Conservation (phyloP, 257 asterid species). For the Nicotiana sylvestris region DNA sequence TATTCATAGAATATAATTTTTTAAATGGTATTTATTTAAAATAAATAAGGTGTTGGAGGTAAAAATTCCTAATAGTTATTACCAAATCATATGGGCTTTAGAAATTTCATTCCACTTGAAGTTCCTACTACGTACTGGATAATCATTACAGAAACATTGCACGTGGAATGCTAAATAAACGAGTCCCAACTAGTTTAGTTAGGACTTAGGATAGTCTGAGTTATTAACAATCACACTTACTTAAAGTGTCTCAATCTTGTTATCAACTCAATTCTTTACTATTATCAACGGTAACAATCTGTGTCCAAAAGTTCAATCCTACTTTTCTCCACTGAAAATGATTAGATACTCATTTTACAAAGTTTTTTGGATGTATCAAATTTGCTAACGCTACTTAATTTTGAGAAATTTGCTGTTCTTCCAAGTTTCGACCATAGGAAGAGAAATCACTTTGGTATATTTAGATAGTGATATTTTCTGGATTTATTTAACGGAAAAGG, state of each 20-base stretch:
- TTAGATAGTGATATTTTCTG: background rate
- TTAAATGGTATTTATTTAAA: too few relatives aligned
- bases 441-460: background rate
- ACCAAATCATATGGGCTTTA: background rate
- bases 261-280: background rate
- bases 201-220: too few relatives aligned
- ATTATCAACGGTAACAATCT: background rate
- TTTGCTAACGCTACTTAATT: background rate
- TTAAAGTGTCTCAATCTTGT: too few relatives aligned
- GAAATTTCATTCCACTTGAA: background rate
- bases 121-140: background rate
- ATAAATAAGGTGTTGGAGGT: too few relatives aligned
- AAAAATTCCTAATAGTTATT: too few relatives aligned
- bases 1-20: too few relatives aligned
- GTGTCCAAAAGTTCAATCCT: background rate
- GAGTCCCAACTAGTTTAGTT: background rate
- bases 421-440: background rate
- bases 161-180: background rate
- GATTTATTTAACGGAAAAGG: too few relatives aligned
- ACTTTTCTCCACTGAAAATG: background rate
- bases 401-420: background rate
- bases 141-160: background rate
- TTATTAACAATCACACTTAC: too few relatives aligned
- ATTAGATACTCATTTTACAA: background rate
- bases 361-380: background rate